A percentile compares a stretch with the other conserved stretches of the same genome.
Conservation (phyloP, 2,329 filamentous ascomycete species). For the Xylariales sp. region DNA sequence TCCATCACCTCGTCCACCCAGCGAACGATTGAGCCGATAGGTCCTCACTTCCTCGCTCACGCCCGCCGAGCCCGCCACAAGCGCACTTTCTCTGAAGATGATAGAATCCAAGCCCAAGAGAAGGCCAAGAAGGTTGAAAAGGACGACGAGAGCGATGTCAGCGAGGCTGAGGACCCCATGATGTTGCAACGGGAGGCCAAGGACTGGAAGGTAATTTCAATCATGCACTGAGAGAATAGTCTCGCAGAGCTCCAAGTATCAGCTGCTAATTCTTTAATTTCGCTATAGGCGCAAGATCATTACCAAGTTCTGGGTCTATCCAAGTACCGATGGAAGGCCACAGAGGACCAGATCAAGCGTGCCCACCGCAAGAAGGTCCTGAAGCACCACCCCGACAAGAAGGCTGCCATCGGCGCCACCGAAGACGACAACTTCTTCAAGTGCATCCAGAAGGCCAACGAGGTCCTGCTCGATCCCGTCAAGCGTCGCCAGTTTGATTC, state of each 20-base stretch:
- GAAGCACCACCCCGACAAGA: constrained; percentile 98
- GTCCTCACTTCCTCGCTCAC: constrained; percentile 95
- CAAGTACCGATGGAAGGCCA: constrained; percentile 88
- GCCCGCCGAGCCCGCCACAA: constrained; percentile 93
- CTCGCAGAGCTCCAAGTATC: too few relatives aligned
- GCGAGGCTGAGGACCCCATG: constrained; percentile 87
- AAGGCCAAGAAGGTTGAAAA: constrained; percentile 94
- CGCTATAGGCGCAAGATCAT: constrained; percentile 80
- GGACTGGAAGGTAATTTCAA: constrained; percentile 87
- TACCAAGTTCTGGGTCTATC: constrained; percentile 92
- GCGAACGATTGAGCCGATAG: constrained; percentile 91
- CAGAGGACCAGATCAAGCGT: constrained; percentile 97
- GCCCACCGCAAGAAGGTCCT: constrained; percentile 99
- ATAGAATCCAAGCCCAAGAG: constrained; percentile 92
- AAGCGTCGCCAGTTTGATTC: constrained; percentile 96
- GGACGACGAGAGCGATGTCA: constrained; percentile 84
- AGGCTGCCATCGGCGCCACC: constrained; percentile 78
- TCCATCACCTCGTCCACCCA: constrained; percentile 71
- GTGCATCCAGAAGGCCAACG: constrained; percentile 98
- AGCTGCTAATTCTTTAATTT: neutral
- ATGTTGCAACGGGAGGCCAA: constrained; percentile 92
- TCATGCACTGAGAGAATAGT: too few relatives aligned
- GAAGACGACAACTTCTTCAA: constrained; percentile 99
- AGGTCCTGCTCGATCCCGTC: constrained; percentile 85
- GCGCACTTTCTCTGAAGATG: constrained; percentile 97